These are phyloP conservation scores for Ophiocordyceps sinensis DNA, from an alignment of 2,329 filamentous ascomycete species.

Conservation along the genomic window DNA sequence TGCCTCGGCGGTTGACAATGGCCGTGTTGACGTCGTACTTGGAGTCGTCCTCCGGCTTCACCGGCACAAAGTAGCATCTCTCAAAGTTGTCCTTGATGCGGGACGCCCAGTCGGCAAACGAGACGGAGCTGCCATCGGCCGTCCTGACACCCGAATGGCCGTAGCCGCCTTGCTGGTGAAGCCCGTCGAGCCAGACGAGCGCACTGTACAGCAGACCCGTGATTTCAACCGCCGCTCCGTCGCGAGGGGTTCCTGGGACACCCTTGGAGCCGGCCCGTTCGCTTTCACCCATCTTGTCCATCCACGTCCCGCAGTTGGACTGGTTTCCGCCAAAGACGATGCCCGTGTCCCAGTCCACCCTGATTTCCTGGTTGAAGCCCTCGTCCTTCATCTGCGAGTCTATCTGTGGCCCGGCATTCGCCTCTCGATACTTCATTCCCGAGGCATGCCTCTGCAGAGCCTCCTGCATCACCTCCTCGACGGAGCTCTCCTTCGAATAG, in stretches of 20 bases:
- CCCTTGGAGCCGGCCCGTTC: conserved; percentile 83
- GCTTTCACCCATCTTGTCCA: conserved; percentile 99
- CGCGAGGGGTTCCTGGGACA: conserved; percentile 86
- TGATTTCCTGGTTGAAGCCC: conserved; percentile 84
- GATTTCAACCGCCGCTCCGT: conserved; percentile 91
- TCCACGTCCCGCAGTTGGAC: conserved; percentile 94
- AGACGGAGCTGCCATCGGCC: conserved; percentile 43
- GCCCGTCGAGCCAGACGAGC: conserved; percentile 59
- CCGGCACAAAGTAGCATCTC: conserved; percentile 76
- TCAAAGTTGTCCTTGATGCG: conserved; percentile 81
- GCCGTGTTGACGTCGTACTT: conserved; percentile 67
- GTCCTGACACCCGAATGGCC: conserved; percentile 59
- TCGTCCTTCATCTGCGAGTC: conserved; percentile 88
- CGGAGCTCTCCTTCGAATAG: conserved; percentile 69
- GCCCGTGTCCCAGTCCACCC: conserved; percentile 80
- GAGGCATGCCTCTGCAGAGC: conserved; percentile 81
- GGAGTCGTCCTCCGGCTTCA: conserved; percentile 51
- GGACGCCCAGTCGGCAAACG: conserved; percentile 64
- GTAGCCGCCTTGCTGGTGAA: conserved; percentile 57
- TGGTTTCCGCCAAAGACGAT: conserved; percentile 92
- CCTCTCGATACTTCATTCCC: conserved; percentile 84
- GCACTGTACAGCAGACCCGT: conserved; percentile 87
- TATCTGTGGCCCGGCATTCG: conserved; percentile 77
- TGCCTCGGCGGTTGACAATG: conserved; percentile 78
- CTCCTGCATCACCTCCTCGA: conserved; percentile 87